These are phyloP conservation scores for Endocalyx cinctus DNA, from an alignment of 2,329 filamentous ascomycete genomes.

Conservation along the genomic window DNA sequence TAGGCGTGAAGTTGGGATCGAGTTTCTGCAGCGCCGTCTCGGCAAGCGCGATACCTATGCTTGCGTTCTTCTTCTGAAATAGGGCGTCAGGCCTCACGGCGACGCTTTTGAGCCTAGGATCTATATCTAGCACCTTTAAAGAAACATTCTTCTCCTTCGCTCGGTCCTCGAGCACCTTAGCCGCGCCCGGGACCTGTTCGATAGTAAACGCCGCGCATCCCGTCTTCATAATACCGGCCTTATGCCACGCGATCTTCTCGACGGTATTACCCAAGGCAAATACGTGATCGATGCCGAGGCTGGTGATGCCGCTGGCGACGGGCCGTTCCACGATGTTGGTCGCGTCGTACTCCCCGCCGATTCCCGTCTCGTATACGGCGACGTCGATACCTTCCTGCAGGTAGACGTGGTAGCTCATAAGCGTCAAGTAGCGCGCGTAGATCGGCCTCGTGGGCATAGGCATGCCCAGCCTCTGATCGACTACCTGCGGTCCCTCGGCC, in stretches of 20 bases:
- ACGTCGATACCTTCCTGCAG: slow-evolving; percentile 57
- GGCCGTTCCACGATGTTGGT: slow-evolving; percentile 62
- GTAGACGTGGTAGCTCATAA: slow-evolving; percentile 66
- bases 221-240: slow-evolving; percentile 65
- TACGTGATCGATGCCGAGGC: slow-evolving; percentile 67
- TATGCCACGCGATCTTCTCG: slow-evolving; percentile 68
- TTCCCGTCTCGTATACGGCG: slow-evolving; percentile 62
- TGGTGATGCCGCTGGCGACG: slow-evolving; percentile 56
- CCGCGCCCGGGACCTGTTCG: slow-evolving; percentile 42
- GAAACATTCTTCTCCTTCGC: slow-evolving; percentile 49
- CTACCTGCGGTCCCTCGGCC: slow-evolving; percentile 17
- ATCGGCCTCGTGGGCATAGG: slow-evolving; percentile 42
- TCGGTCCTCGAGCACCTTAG: slow-evolving; percentile 42
- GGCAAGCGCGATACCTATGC: slow-evolving; percentile 45
- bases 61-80: slow-evolving; percentile 57
- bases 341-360: slow-evolving; percentile 64
- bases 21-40: slow-evolving; percentile 44
- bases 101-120: slow-evolving; percentile 41
- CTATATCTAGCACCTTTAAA: slow-evolving; percentile 41
- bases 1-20: slow-evolving; percentile 25
- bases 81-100: slow-evolving; percentile 46
- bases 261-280: slow-evolving; percentile 57
- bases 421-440: slow-evolving; percentile 58
- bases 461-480: slow-evolving; percentile 23
- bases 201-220: slow-evolving; percentile 55